Percentiles rank a stretch among this genome's conserved stretches.
These are phyloP conservation scores for Jamesozyma hellenica DNA, from an alignment of 805 yeast species.

Conservation along the genomic window DNA sequence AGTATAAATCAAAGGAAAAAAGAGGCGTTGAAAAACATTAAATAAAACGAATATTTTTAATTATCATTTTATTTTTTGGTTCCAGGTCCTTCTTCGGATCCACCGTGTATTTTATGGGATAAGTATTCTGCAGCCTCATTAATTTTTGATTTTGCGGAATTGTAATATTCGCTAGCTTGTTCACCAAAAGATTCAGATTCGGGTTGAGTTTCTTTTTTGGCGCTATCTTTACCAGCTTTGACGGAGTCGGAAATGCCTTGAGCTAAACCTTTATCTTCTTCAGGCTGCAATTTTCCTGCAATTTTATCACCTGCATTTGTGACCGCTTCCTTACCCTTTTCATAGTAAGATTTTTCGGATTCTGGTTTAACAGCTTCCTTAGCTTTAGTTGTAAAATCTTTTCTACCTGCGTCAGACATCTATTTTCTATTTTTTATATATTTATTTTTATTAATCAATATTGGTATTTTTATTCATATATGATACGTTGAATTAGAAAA, in stretches of 20 bases:
- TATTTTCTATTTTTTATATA: conserved; percentile 4
- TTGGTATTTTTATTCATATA: too few species aligned
- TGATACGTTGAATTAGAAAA: too few species aligned
- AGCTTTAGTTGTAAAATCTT: conserved; percentile 59
- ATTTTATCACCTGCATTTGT: conserved; percentile 59
- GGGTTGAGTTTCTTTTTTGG: conserved; percentile 10
- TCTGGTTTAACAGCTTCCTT: conserved; percentile 63
- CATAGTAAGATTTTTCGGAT: conserved; percentile 49
- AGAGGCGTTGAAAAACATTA: too few species aligned
- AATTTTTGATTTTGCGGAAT: conserved; percentile 44
- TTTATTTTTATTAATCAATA: too few species aligned
- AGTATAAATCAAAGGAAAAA: too few species aligned
- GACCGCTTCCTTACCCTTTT: conserved; percentile 61
- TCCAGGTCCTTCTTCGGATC: neutral
- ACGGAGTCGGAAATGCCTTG: conserved; percentile 62
- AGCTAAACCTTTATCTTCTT: conserved; percentile 53
- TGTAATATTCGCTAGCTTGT: conserved; percentile 50
- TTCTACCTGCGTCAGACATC: conserved; percentile 58
- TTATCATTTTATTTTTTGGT: neutral
- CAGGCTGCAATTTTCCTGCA: conserved; percentile 53
- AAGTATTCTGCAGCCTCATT: conserved; percentile 37
- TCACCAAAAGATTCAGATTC: conserved; percentile 37
- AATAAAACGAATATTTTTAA: too few species aligned
- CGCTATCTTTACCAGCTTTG: conserved; percentile 46
- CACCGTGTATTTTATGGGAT: conserved; percentile 41